Percentiles rank a stretch among this genome's conserved stretches.
Conservation (phyloP, 2,329 filamentous ascomycete genomes). For the Ceratocystis huliohia region DNA sequence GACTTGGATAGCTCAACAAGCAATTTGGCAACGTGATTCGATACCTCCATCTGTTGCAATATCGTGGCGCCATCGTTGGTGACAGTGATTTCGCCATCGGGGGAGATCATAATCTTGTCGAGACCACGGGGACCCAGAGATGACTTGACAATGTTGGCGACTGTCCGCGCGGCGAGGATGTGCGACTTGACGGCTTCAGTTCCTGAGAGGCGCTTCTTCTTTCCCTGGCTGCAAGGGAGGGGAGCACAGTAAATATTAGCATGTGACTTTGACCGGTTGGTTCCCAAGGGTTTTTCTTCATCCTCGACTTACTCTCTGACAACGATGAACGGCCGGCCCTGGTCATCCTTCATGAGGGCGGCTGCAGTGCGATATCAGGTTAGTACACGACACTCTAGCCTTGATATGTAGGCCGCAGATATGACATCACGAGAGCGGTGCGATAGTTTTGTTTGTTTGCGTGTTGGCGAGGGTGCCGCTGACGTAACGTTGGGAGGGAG, state of each 20-base stretch:
- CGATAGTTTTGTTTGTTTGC: neutral
- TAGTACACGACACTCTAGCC: neutral
- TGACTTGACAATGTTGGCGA: conserved; percentile 93
- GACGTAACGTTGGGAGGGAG: neutral
- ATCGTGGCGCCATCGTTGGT: conserved; percentile 99
- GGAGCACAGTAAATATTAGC: conserved; percentile 18
- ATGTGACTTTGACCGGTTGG: conserved; percentile 21
- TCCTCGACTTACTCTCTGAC: conserved; percentile 70
- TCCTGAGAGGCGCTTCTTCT: conserved; percentile 92
- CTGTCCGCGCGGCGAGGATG: conserved; percentile 89
- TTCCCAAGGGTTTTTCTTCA: neutral
- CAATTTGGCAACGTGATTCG: conserved; percentile 94
- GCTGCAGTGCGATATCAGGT: conserved; percentile 32
- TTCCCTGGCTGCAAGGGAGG: conserved; percentile 60
- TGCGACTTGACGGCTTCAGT: conserved; percentile 97
- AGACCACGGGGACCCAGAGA: conserved; percentile 90
- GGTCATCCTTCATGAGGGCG: conserved; percentile 85
- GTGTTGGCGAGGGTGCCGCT: conserved; percentile 20
- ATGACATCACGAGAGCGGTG: neutral
- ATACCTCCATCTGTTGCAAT: conserved; percentile 95
- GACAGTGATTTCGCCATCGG: conserved; percentile 96
- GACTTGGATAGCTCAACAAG: conserved; percentile 96
- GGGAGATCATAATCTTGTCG: conserved; percentile 98
- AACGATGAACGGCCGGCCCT: conserved; percentile 93
- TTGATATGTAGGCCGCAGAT: neutral